These are phyloP conservation scores for Metschnikowia cerradonensis DNA, from an alignment of 805 yeast species.

Conservation along the genomic window DNA sequence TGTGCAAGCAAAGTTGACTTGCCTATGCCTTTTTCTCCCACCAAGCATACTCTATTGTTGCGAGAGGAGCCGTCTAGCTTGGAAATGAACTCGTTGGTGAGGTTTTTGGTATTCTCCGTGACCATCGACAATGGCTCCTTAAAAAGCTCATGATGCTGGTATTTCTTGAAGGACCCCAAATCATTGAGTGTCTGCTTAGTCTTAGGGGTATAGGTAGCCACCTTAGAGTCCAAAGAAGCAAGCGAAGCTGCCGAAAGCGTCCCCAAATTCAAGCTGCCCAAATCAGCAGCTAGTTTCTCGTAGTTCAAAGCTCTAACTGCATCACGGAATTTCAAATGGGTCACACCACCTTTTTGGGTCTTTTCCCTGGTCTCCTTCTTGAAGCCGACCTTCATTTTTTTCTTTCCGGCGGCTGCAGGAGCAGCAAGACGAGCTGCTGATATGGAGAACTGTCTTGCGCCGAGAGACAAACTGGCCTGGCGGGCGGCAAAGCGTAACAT, in stretches of 20 bases:
- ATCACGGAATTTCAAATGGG: constrained; percentile 36
- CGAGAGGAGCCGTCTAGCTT: constrained; percentile 27
- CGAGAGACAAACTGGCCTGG: not conserved
- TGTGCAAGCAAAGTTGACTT: constrained; percentile 73
- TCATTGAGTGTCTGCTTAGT: constrained; percentile 43
- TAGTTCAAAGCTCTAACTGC: constrained; percentile 33
- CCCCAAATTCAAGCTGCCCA: constrained; percentile 8
- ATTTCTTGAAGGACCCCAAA: constrained; percentile 62
- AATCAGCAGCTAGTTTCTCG: constrained; percentile 29
- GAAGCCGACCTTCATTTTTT: constrained; percentile 23
- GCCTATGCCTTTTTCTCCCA: constrained; percentile 75
- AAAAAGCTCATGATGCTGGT: constrained; percentile 63
- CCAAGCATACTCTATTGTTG: constrained; percentile 49
- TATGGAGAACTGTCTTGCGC: constrained; percentile 8
- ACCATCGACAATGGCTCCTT: constrained; percentile 56
- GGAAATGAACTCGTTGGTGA: constrained; percentile 37
- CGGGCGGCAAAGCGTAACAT: constrained; percentile 4
- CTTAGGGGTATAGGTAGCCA: constrained; percentile 36
- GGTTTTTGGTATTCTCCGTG: constrained; percentile 44
- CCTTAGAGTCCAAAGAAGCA: constrained; percentile 8
- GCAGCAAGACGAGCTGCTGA: constrained; percentile 13
- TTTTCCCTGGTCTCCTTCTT: constrained; percentile 20
- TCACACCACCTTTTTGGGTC: constrained; percentile 39
- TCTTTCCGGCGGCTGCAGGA: constrained; percentile 19
- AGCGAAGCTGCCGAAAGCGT: constrained; percentile 15